Evolutionary conservation across 1,284 basidiomycete species (phyloP).

Genomic region (Melampsora medusae): DNA sequence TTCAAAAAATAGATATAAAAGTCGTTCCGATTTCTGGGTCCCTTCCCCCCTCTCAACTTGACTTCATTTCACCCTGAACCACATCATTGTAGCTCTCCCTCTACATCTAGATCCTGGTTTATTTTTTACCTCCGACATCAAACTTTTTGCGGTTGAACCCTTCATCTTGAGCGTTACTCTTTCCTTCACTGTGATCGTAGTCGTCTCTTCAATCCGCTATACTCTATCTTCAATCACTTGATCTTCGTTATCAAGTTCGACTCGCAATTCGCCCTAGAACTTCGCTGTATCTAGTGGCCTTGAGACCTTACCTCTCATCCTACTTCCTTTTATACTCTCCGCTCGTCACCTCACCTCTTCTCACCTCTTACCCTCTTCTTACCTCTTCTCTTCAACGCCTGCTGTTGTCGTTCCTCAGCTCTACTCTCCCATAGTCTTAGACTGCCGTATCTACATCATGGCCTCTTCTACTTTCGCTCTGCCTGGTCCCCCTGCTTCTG

Average conservation of each 20-base stretch:
- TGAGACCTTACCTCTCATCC: not conserved
- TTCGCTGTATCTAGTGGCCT: slow-evolving; percentile 42
- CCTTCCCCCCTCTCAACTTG: not conserved
- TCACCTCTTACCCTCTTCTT: not conserved
- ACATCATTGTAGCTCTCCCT: not conserved
- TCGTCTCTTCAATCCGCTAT: not conserved
- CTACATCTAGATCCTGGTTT: not conserved
- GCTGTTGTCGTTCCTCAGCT: no score
- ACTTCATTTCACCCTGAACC: not conserved
- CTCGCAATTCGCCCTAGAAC: slow-evolving; percentile 31
- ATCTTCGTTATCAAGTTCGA: not conserved
- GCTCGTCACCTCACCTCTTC: not conserved
- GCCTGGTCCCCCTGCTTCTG: slow-evolving; percentile 42
- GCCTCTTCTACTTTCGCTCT: slow-evolving; percentile 33
- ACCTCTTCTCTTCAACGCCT: not conserved
- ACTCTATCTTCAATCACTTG: not conserved
- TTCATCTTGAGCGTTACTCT: not conserved
- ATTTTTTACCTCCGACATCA: no score
- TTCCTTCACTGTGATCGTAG: not conserved
- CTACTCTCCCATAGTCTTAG: not conserved
- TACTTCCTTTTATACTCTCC: not conserved
- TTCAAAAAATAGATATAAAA: slow-evolving; percentile 6
- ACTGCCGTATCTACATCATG: not conserved
- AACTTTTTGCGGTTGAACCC: not conserved
- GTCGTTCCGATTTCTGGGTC: slow-evolving; percentile 6